These are phyloP conservation scores for Solanum acaule DNA, from an alignment of 257 asterid species.

Conservation along the genomic window DNA sequence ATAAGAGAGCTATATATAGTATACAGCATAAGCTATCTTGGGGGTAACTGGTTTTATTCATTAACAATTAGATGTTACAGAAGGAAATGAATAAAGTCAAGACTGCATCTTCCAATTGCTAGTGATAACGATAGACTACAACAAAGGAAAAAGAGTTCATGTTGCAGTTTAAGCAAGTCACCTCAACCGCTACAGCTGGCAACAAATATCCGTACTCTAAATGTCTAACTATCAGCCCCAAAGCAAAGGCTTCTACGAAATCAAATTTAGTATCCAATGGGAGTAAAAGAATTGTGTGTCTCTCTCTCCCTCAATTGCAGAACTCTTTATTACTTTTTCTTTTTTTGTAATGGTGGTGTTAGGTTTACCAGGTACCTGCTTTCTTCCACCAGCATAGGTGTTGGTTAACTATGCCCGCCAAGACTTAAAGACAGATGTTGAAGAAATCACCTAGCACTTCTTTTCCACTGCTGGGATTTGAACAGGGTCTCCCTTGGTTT, in stretches of 20 bases:
- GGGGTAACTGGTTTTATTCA: background rate
- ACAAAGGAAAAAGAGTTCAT: background rate
- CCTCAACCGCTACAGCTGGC: background rate
- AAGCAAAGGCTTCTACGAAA: background rate
- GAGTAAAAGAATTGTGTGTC: background rate
- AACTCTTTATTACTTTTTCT: background rate
- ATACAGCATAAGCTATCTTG: background rate
- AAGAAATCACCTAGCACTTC: background rate
- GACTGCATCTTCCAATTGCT: background rate
- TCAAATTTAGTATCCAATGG: background rate
- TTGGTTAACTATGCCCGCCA: background rate
- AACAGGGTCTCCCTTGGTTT: background rate
- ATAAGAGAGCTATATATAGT: background rate
- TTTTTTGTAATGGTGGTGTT: background rate
- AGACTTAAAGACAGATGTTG: background rate
- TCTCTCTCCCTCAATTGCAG: background rate
- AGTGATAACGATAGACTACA: background rate
- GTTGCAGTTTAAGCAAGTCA: background rate
- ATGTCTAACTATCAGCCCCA: background rate
- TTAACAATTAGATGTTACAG: background rate
- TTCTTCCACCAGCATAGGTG: background rate
- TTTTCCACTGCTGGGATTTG: background rate
- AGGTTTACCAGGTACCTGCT: background rate
- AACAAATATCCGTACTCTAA: background rate
- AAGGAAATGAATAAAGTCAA: background rate